These are phyloP conservation scores for Iris pallida DNA, from an alignment of 116 monocot genomes.

Conservation along the genomic window DNA sequence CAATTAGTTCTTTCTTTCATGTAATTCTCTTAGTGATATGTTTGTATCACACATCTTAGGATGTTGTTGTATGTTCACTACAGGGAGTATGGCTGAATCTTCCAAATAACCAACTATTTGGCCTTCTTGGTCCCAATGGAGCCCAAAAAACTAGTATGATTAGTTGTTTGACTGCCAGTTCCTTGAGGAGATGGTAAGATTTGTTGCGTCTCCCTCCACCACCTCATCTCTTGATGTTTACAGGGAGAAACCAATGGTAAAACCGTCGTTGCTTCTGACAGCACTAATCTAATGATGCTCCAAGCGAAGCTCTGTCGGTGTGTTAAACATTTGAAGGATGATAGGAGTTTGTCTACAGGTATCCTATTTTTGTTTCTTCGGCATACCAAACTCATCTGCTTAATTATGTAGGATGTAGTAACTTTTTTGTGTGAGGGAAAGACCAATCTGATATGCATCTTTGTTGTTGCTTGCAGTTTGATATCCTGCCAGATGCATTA, in stretches of 20 bases:
- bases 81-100: constrained; percentile 88
- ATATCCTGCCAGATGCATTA: constrained; percentile 79
- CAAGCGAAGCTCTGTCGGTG: constrained; percentile 58
- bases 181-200: constrained; percentile 92
- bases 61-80: too few species aligned
- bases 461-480: constrained; percentile 75
- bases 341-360: constrained; percentile 99
- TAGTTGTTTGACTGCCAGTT: constrained; percentile 87
- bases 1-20: too few species aligned
- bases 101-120: constrained; percentile 80
- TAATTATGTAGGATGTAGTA: too few species aligned
- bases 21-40: background rate
- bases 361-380: background rate
- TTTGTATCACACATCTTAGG: too few species aligned
- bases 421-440: too few species aligned
- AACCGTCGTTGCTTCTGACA: constrained; percentile 19
- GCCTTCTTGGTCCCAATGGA: constrained; percentile 96
- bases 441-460: too few species aligned
- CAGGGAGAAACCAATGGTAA: background rate
- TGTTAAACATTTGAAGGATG: constrained; percentile 77
- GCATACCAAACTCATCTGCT: too few species aligned
- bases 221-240: background rate
- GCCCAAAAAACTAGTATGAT: constrained; percentile 92
- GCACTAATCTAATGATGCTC: constrained; percentile 87
- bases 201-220: constrained; percentile 12